phyloP scores from a whole-genome alignment of 1,284 basidiomycete species.

The Phlebopus sp. region DNA sequence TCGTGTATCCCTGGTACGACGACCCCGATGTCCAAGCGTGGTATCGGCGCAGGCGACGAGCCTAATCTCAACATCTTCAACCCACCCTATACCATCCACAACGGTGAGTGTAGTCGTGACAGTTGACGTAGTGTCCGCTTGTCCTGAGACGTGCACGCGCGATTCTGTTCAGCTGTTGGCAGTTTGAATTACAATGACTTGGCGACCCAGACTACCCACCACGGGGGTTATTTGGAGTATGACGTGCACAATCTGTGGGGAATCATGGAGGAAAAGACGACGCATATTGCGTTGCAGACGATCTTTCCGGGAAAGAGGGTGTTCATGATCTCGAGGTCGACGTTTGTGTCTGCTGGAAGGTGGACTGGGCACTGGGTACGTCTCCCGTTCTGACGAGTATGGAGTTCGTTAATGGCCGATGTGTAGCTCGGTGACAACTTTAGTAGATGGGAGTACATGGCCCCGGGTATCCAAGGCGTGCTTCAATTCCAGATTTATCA shows the following conservation, averaged over 20 bases:
- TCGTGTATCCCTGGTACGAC: constrained; percentile 18
- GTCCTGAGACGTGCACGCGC: background rate
- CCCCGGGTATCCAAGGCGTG: constrained; percentile 59
- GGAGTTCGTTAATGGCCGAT: constrained; percentile 1
- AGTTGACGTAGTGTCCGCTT: background rate
- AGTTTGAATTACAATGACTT: constrained; percentile 29
- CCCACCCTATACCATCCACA: constrained; percentile 72
- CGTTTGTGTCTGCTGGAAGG: constrained; percentile 61
- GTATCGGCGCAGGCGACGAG: constrained; percentile 42
- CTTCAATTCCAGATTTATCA: constrained; percentile 77
- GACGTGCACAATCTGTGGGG: constrained; percentile 45
- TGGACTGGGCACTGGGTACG: constrained; percentile 62
- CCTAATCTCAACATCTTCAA: constrained; percentile 47
- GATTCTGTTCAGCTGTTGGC: constrained; percentile 20
- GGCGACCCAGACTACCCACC: constrained; percentile 41
- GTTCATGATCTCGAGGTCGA: constrained; percentile 42
- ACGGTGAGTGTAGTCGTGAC: constrained; percentile 42
- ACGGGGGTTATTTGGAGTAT: constrained; percentile 37
- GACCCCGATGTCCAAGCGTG: constrained; percentile 17
- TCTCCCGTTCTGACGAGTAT: background rate
- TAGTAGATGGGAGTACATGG: constrained; percentile 62
- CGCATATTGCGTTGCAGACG: constrained; percentile 33
- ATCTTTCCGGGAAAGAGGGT: constrained; percentile 37
- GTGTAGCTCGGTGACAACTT: constrained; percentile 71
- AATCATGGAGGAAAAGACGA: constrained; percentile 37